Base-by-base conservation (phyloP, 1,139 yeast genomes). In the Yamadazyma atlantica region DNA sequence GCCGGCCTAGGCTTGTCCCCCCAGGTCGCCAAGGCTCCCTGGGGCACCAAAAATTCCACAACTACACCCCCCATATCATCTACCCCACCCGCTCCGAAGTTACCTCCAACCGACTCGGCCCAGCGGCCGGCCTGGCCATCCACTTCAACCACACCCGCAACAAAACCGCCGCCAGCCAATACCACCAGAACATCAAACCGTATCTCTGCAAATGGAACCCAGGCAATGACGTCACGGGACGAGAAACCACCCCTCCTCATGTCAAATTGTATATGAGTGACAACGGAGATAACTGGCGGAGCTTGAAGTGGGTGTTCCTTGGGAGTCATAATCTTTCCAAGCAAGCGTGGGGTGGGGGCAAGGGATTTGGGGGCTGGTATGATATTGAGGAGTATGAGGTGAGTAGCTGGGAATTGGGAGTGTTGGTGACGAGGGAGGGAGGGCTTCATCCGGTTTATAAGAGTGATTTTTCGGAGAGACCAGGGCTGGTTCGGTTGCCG, bases 301-400 rank as follows among this genome's bases (percentile, higher is more conserved):
- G 76, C 1, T 49, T 81, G 2, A 71, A 74, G 38, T 83, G 89
- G 88, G 73, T 78, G 12, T 49, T 80, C n/a, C 64, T 80, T 55
- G 81, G 86, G 1, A 80, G 86, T 41, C 82, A 82, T 30, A 83
- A 83, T 51, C 51, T 82, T 25, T 79, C 86, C 19, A 72, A 73
- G 38, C 82, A 78, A 43, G 89, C 89, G 0, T 82, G 89, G 89
- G 90, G 90, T 0, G 62, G 60, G n/a, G 69, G 66, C 1, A 38
- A 44, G 33, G 51, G 54, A 27, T 43, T 50, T 34, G 46, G 46
- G 13, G 43, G 43, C 27, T 33, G 49, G 19, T 42, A 42, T 4
- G 41, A 42, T 12, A 54, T 54, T 14, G 33, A 38, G 1, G 43
- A 46, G 19, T 69, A 59, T 40, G 55, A 53, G 15, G 54, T 70